Conservation (phyloP, 352 stramenopile genomes). For the Phytophthora pinifolia region DNA sequence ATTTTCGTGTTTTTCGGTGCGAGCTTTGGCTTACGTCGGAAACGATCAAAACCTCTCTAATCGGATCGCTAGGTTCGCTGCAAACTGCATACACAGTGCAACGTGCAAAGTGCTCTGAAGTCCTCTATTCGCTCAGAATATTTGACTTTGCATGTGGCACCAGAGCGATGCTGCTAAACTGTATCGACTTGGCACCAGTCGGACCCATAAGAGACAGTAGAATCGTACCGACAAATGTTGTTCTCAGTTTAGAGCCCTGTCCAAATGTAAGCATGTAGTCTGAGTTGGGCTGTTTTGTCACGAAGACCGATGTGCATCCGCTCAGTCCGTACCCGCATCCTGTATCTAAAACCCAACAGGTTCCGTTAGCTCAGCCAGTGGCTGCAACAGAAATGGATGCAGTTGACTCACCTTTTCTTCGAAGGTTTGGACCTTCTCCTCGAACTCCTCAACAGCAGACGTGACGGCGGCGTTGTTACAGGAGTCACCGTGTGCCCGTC, state of each 20-base stretch:
- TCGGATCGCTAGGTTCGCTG: background rate
- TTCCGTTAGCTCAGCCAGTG: no score
- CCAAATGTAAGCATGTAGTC: conserved; percentile 7
- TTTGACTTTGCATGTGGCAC: conserved; percentile 4
- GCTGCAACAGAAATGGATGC: conserved; percentile 1
- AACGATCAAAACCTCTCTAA: background rate
- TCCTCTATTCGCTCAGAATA: background rate
- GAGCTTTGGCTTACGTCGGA: no score
- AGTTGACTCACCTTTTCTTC: conserved; percentile 5
- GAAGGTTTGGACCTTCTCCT: background rate
- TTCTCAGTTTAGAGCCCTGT: conserved; percentile 11
- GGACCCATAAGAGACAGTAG: background rate
- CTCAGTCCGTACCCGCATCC: background rate
- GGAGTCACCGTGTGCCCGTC: background rate
- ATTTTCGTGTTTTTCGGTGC: background rate
- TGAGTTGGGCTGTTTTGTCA: conserved; percentile 1
- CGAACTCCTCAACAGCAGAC: conserved; percentile 4
- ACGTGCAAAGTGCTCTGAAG: background rate
- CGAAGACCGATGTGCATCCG: background rate
- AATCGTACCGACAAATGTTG: conserved; percentile 4
- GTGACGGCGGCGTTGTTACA: conserved; percentile 1
- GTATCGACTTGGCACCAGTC: background rate
- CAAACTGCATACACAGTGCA: background rate
- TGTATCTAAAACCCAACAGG: no score
- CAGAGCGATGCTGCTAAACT: background rate